These are phyloP conservation scores for Isatis tinctoria DNA, from an alignment of 345 rosid genomes.

Conservation along the genomic window DNA sequence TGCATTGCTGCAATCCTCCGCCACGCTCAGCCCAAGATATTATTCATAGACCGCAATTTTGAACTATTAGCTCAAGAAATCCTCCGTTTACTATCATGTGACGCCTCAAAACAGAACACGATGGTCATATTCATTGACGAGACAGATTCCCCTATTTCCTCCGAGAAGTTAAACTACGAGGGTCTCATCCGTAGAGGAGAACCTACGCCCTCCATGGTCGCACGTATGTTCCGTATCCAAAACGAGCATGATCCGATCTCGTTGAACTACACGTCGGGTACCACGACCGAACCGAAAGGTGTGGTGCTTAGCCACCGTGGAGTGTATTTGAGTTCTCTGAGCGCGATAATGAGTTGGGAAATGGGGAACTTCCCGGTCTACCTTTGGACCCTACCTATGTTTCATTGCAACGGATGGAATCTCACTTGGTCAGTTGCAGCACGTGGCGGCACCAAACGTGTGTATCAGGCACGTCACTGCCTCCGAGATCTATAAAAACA, in stretches of 20 bases:
- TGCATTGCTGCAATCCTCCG: conserved; percentile 47
- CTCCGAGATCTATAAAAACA: conserved; percentile 42
- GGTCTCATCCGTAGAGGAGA: conserved; percentile 41
- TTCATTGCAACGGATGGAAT: conserved; percentile 84
- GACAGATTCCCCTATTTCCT: not conserved
- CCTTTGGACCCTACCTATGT: conserved; percentile 89
- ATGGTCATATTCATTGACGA: conserved; percentile 25
- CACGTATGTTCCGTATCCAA: conserved; percentile 17
- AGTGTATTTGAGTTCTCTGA: conserved; percentile 57
- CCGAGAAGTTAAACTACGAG: conserved; percentile 41
- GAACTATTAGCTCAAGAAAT: conserved; percentile 40
- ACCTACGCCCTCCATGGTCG: conserved; percentile 13
- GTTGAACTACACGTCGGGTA: conserved; percentile 75
- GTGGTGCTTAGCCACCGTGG: conserved; percentile 81
- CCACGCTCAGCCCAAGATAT: conserved; percentile 56
- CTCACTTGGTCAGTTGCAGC: conserved; percentile 77
- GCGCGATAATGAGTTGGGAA: conserved; percentile 41
- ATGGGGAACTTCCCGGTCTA: conserved; percentile 47
- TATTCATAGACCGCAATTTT: conserved; percentile 52
- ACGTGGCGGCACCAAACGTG: conserved; percentile 67
- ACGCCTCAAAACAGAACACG: conserved; percentile 33
- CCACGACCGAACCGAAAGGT: conserved; percentile 76
- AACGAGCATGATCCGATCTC: conserved; percentile 69
- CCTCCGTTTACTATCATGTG: conserved; percentile 35
- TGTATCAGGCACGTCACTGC: conserved; percentile 56